Evolutionary conservation across 1,139 yeast genomes (phyloP).

Genomic region (Pichia sp.): DNA sequence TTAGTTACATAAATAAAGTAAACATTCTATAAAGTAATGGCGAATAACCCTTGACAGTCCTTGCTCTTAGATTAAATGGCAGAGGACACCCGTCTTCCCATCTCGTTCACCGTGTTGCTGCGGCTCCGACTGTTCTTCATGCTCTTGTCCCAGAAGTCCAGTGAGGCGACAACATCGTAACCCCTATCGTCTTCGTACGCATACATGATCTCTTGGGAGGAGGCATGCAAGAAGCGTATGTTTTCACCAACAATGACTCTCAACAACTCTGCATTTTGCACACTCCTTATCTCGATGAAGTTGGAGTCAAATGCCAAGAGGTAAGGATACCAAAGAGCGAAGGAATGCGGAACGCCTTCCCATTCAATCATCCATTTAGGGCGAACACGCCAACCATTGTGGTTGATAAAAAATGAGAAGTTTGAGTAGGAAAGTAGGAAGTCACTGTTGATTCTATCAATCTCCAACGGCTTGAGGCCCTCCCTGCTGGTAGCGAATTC

Average conservation of each 20-base stretch:
- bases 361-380: conserved; percentile 93
- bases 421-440: conserved; percentile 85
- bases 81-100: conserved; percentile 1
- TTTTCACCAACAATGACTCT: conserved; percentile 94
- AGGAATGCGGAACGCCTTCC: conserved; percentile 94
- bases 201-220: conserved; percentile 89
- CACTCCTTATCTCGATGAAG: conserved; percentile 88
- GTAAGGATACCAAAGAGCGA: conserved; percentile 92
- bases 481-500: conserved; percentile 92
- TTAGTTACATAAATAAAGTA: background rate
- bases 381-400: conserved; percentile 94
- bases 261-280: conserved; percentile 78
- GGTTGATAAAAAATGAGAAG: conserved; percentile 88
- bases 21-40: background rate
- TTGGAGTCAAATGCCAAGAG: conserved; percentile 83
- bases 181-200: conserved; percentile 91
- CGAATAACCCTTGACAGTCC: background rate
- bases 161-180: conserved; percentile 81
- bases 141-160: conserved; percentile 74
- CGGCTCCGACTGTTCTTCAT: conserved; percentile 23
- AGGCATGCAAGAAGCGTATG: conserved; percentile 80
- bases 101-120: conserved; percentile 8
- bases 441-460: conserved; percentile 83
- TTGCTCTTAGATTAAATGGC: background rate
- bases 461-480: conserved; percentile 82